Conservation (phyloP, 257 asterid species). For the Forsythia viridissima region DNA sequence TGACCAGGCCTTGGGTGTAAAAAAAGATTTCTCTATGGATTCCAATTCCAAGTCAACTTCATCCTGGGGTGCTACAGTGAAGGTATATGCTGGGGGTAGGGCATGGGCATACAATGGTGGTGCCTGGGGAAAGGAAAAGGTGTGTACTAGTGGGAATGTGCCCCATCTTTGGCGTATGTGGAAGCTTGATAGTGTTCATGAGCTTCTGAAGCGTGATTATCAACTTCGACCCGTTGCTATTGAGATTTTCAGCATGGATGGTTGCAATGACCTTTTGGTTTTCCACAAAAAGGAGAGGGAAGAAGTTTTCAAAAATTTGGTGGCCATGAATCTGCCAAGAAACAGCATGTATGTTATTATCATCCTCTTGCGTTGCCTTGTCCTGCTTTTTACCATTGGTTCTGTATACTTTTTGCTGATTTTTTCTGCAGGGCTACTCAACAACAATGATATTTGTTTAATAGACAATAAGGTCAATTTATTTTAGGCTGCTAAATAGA, state of each 20-base stretch:
- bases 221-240: slow-evolving; percentile 99
- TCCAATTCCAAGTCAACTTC: slow-evolving; percentile 81
- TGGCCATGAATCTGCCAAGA: slow-evolving; percentile 98
- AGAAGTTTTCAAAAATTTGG: slow-evolving; percentile 86
- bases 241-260: slow-evolving; percentile 99
- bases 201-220: slow-evolving; percentile 96
- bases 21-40: slow-evolving; percentile 90
- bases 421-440: background rate
- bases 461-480: background rate
- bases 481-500: background rate
- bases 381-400: slow-evolving; percentile 8
- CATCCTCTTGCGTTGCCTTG: slow-evolving; percentile 23
- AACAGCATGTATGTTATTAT: slow-evolving; percentile 84
- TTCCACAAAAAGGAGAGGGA: slow-evolving; percentile 98
- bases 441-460: background rate
- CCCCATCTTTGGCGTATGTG: slow-evolving; percentile 99
- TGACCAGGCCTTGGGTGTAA: slow-evolving; percentile 98
- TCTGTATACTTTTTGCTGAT: slow-evolving; percentile 12
- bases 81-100: slow-evolving; percentile 80
- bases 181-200: slow-evolving; percentile 97
- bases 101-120: slow-evolving; percentile 99
- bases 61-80: slow-evolving; percentile 82
- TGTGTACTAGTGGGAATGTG: slow-evolving; percentile 67
- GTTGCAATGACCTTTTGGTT: slow-evolving; percentile 97
- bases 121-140: slow-evolving; percentile 99